These are phyloP conservation scores for Trichophyton equinum DNA, from an alignment of 2,329 filamentous ascomycete genomes.

Conservation along the genomic window DNA sequence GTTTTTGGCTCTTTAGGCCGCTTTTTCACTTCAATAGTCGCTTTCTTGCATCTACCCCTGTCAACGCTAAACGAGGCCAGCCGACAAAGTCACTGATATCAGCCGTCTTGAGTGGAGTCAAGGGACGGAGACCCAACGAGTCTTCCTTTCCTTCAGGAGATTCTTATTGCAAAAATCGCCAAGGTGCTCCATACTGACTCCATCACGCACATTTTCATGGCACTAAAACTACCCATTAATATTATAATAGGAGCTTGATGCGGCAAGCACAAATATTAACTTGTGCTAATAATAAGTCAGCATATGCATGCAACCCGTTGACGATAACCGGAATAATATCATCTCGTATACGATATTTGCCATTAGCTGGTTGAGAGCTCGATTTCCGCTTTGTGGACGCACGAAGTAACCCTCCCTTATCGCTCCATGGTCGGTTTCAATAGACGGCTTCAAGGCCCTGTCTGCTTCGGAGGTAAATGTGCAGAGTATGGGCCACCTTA, in stretches of 20 bases:
- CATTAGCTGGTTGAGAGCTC: background rate
- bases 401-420: background rate
- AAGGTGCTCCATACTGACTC: background rate
- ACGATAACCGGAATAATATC: background rate
- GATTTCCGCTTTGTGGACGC: background rate
- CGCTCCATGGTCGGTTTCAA: background rate
- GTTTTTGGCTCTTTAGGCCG: background rate
- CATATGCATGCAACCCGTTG: background rate
- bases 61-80: background rate
- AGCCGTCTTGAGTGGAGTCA: background rate
- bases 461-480: background rate
- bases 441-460: background rate
- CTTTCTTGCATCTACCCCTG: conserved; percentile 1
- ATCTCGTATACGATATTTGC: background rate
- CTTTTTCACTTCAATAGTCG: background rate
- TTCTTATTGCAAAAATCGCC: background rate
- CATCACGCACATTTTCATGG: background rate
- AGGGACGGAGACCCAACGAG: background rate
- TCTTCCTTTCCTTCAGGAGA: background rate
- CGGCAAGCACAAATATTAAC: background rate
- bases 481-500: background rate
- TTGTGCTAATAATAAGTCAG: background rate
- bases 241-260: no score
- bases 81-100: background rate
- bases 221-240: no score